These are phyloP conservation scores for Posidonia oceanica DNA, from an alignment of 116 monocot species.

Conservation along the genomic window DNA sequence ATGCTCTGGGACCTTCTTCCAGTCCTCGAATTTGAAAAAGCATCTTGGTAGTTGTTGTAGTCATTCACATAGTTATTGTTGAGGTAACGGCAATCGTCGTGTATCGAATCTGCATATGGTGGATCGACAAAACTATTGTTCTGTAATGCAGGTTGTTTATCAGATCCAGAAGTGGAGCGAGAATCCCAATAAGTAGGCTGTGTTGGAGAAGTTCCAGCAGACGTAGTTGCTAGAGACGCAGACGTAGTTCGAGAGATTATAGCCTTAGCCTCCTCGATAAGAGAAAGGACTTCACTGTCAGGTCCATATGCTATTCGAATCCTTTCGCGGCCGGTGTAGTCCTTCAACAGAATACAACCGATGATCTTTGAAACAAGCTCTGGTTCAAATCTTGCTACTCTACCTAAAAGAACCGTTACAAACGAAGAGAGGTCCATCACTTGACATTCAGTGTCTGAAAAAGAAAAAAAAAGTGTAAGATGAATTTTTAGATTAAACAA, in stretches of 20 bases:
- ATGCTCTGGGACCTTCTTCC: slow-evolving; percentile 17
- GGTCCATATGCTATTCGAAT: slow-evolving; percentile 42
- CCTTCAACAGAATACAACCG: slow-evolving; percentile 47
- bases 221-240: not conserved
- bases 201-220: no score
- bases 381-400: slow-evolving; percentile 53
- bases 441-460: not conserved
- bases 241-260: not conserved
- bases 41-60: not conserved
- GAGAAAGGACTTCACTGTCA: slow-evolving; percentile 22
- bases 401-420: slow-evolving; percentile 28
- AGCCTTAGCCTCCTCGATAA: slow-evolving; percentile 41
- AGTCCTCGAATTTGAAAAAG: not conserved
- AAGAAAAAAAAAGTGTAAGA: no score
- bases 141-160: no score
- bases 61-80: not conserved
- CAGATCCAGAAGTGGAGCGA: no score
- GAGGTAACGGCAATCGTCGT: not conserved
- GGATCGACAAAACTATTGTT: not conserved
- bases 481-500: no score
- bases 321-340: slow-evolving; percentile 38
- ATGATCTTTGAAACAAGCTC: slow-evolving; percentile 53
- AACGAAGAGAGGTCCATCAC: slow-evolving; percentile 53
- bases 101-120: not conserved
- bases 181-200: no score